These are phyloP conservation scores for Populus davidiana DNA, from an alignment of 345 rosid species.

Conservation along the genomic window DNA sequence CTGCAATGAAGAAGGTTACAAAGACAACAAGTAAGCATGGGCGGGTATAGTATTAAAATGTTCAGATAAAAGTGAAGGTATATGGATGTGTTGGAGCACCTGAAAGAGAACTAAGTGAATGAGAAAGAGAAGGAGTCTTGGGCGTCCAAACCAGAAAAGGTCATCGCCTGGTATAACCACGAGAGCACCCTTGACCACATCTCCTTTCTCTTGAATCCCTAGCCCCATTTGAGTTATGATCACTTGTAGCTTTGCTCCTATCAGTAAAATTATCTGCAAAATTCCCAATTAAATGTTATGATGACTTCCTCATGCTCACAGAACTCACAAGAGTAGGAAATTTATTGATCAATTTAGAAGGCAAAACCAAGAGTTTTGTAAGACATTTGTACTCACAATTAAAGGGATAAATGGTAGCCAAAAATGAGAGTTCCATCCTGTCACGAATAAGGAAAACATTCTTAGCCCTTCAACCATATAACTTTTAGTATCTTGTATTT, in stretches of 20 bases:
- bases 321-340: not conserved
- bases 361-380: not conserved
- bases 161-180: constrained; percentile 85
- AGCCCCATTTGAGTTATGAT: constrained; percentile 80
- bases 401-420: constrained; percentile 89
- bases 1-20: constrained; percentile 31
- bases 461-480: not conserved
- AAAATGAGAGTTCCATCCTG: constrained; percentile 65
- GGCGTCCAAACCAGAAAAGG: constrained; percentile 94
- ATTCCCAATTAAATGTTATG: not conserved
- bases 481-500: not conserved
- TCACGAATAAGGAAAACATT: not conserved
- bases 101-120: constrained; percentile 86
- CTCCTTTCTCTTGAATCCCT: constrained; percentile 75
- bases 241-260: constrained; percentile 83
- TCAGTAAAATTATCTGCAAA: constrained; percentile 60
- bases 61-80: not conserved
- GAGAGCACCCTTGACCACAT: constrained; percentile 87
- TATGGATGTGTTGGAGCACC: constrained; percentile 35
- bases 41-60: not conserved
- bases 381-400: constrained; percentile 50
- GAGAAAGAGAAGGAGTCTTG: constrained; percentile 77
- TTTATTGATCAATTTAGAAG: not conserved
- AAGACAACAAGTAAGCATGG: not conserved
- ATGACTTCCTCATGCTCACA: not conserved